Evolutionary conservation across 78 protist genomes (phyloP).

Genomic region (Dictyostelium brefeldianum): DNA sequence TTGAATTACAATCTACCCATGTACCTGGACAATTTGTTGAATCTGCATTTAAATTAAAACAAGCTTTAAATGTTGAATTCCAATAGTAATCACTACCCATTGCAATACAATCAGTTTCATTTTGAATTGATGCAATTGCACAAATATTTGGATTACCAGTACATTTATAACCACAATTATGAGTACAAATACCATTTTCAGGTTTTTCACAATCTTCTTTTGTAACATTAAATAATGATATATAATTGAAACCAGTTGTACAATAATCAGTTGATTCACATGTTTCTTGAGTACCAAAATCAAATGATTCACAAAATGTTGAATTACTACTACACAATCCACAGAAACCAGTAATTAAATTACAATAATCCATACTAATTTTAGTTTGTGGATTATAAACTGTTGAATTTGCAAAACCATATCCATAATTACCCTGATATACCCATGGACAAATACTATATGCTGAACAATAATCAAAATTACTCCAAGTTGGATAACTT

Average conservation of each 20-base stretch:
- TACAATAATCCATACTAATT: not conserved
- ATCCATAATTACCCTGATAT: not conserved
- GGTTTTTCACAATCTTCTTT: not conserved
- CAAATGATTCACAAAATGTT: not conserved
- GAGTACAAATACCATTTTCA: not conserved
- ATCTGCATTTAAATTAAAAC: not conserved
- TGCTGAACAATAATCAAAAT: not conserved
- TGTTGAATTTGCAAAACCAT: slow-evolving; percentile 1
- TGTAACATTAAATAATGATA: too few species aligned
- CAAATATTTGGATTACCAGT: not conserved
- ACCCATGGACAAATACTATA: slow-evolving; percentile 14
- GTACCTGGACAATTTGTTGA: not conserved
- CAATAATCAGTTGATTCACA: not conserved
- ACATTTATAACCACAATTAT: slow-evolving; percentile 40
- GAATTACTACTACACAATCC: slow-evolving; percentile 27
- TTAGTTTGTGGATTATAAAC: not conserved
- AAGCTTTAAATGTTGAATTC: not conserved
- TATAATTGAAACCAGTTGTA: not conserved
- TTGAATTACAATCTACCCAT: slow-evolving; percentile 12
- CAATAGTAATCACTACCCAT: not conserved
- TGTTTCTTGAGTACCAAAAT: not conserved
- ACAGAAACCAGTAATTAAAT: slow-evolving; percentile 2
- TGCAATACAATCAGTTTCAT: not conserved
- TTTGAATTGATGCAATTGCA: not conserved
- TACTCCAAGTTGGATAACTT: slow-evolving; percentile 1